Conservation (phyloP, 768 basidiomycete genomes). For the Mycena alexandri region DNA sequence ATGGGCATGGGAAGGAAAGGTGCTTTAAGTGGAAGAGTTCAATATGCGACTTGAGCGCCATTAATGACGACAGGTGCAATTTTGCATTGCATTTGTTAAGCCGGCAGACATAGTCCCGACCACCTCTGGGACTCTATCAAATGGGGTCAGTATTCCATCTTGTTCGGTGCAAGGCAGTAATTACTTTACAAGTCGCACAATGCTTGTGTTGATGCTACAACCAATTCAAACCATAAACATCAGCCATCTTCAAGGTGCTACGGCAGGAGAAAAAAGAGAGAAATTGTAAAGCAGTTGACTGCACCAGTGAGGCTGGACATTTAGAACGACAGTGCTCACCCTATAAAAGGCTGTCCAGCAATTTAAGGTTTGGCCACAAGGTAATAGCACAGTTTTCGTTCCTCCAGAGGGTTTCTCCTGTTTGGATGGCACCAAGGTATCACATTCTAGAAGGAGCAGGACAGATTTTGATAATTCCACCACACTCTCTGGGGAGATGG, state of each 20-base stretch:
- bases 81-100: conserved; percentile 23
- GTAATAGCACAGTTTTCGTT: not conserved
- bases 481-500: conserved; percentile 12
- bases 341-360: conserved; percentile 24
- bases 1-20: conserved; percentile 24
- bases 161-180: not conserved
- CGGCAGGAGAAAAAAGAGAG: not conserved
- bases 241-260: not conserved
- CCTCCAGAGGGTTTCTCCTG: not conserved
- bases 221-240: not conserved
- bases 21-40: conserved; percentile 19
- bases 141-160: not conserved
- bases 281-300: too few relatives aligned
- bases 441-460: conserved; percentile 14
- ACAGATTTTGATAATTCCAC: conserved; percentile 24
- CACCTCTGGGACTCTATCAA: not conserved
- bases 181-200: conserved; percentile 4
- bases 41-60: conserved; percentile 18
- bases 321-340: conserved; percentile 10
- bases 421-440: not conserved
- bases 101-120: conserved; percentile 6
- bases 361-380: conserved; percentile 18
- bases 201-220: conserved; percentile 30
- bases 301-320: too few relatives aligned
- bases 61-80: conserved; percentile 3